phyloP scores from a whole-genome alignment of 352 stramenopile species.

The Pythium sukuiense region DNA sequence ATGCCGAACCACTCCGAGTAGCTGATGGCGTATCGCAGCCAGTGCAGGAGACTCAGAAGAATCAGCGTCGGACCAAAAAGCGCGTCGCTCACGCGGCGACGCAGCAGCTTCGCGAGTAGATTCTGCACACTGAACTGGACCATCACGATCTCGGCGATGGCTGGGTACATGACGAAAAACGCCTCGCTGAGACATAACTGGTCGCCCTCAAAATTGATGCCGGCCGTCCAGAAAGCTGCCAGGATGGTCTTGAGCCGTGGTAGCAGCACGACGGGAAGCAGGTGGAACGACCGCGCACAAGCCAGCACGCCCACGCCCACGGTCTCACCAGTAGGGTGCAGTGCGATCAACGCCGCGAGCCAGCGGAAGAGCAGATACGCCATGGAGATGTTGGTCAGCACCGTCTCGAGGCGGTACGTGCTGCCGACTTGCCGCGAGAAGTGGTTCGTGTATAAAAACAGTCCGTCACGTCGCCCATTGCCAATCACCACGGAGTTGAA shows the following conservation, averaged over 20 bases:
- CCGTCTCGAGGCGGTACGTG: slow-evolving; percentile 45
- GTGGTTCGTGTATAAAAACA: slow-evolving; percentile 35
- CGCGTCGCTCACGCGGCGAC: slow-evolving; percentile 29
- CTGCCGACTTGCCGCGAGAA: slow-evolving; percentile 24
- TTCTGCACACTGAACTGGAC: slow-evolving; percentile 36
- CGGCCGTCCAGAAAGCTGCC: slow-evolving; percentile 40
- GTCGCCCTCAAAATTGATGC: slow-evolving; percentile 41
- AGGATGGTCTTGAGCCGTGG: slow-evolving; percentile 40
- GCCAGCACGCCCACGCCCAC: slow-evolving; percentile 37
- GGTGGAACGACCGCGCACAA: slow-evolving; percentile 36
- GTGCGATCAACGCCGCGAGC: slow-evolving; percentile 37
- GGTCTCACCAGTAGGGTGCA: slow-evolving; percentile 22
- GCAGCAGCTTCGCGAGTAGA: slow-evolving; percentile 21
- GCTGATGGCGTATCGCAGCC: slow-evolving; percentile 22
- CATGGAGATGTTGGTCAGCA: slow-evolving; percentile 45
- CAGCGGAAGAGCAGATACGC: slow-evolving; percentile 36
- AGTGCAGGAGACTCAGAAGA: slow-evolving; percentile 23
- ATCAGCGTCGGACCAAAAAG: slow-evolving; percentile 36
- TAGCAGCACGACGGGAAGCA: slow-evolving; percentile 43
- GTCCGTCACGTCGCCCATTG: slow-evolving; percentile 32
- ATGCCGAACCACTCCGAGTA: slow-evolving; percentile 19
- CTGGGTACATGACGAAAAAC: slow-evolving; percentile 38
- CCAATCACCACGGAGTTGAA: slow-evolving; percentile 16
- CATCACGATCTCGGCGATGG: slow-evolving; percentile 27
- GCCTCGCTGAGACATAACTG: slow-evolving; percentile 36